Percentiles rank a stretch among this genome's conserved stretches.
Evolutionary conservation across 306 rosid species (phyloP).

Genomic region (Vicia faba): DNA sequence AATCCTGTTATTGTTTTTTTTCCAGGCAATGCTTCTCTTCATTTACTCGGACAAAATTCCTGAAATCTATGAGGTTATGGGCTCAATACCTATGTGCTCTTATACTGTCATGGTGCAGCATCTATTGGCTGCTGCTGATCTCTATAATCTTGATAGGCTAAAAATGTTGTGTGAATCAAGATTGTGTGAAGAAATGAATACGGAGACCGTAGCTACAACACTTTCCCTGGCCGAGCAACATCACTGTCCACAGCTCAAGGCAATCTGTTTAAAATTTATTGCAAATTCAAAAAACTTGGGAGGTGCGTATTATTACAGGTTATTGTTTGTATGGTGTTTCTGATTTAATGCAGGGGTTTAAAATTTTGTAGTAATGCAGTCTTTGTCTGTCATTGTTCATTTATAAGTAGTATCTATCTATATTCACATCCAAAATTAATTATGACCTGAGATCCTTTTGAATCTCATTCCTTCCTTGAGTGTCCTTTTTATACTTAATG

Average conservation of each 20-base stretch:
- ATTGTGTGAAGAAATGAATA: slow-evolving; percentile 66
- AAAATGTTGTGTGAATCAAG: slow-evolving; percentile 72
- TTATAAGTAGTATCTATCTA: too few species aligned
- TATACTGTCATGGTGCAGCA: slow-evolving; percentile 80
- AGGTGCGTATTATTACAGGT: slow-evolving; percentile 57
- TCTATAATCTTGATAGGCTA: slow-evolving; percentile 75
- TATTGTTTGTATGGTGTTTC: neutral
- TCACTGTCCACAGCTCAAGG: slow-evolving; percentile 76
- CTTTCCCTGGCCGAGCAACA: slow-evolving; percentile 83
- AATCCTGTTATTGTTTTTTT: slow-evolving; percentile 30
- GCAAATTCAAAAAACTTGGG: slow-evolving; percentile 75
- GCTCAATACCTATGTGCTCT: slow-evolving; percentile 57
- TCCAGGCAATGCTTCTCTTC: slow-evolving; percentile 85
- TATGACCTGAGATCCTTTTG: too few species aligned
- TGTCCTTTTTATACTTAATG: too few species aligned
- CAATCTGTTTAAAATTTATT: slow-evolving; percentile 67
- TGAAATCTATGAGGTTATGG: slow-evolving; percentile 60
- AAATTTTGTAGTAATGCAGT: neutral
- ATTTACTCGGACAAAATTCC: slow-evolving; percentile 74
- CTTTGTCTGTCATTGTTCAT: too few species aligned
- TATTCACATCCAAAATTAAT: too few species aligned
- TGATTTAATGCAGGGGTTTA: neutral
- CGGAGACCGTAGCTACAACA: slow-evolving; percentile 72
- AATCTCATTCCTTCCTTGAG: too few species aligned
- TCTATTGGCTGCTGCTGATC: slow-evolving; percentile 83